Percentiles rank a stretch among this genome's conserved stretches.
Evolutionary conservation across 2,329 filamentous ascomycete genomes (phyloP).

Genomic region (Aureobasidium namibiae): DNA sequence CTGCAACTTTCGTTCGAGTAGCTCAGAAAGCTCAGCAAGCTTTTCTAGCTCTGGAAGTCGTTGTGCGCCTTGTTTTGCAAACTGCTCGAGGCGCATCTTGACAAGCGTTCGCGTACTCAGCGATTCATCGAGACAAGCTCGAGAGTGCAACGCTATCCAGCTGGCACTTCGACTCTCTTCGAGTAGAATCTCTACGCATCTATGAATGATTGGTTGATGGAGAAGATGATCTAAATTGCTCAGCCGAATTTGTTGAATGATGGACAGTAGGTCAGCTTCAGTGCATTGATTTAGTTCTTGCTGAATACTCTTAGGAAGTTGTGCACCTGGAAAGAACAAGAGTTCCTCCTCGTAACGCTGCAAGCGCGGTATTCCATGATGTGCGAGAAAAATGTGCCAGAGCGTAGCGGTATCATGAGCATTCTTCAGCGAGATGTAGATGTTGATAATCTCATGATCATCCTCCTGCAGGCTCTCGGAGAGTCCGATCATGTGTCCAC

Average conservation of each 20-base stretch:
- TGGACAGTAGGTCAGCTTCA: slow-evolving; percentile 14
- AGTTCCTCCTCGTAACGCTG: slow-evolving; percentile 15
- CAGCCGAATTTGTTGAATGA: slow-evolving; percentile 13
- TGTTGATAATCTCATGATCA: background rate
- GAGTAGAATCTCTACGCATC: slow-evolving; percentile 4
- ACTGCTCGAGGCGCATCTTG: slow-evolving; percentile 9
- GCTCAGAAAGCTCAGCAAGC: slow-evolving; percentile 11
- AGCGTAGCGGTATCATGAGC: slow-evolving; percentile 14
- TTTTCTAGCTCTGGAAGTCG: slow-evolving; percentile 13
- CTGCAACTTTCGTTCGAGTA: slow-evolving; percentile 13
- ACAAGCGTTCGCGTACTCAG: slow-evolving; percentile 6
- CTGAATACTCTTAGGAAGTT: slow-evolving; percentile 14
- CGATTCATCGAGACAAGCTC: slow-evolving; percentile 14
- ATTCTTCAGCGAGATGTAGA: slow-evolving; percentile 16
- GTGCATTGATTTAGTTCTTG: slow-evolving; percentile 13
- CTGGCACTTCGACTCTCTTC: slow-evolving; percentile 10
- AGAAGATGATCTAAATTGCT: slow-evolving; percentile 8
- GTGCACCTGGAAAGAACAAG: slow-evolving; percentile 8
- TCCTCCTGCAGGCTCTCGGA: slow-evolving; percentile 4
- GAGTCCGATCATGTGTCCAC: slow-evolving; percentile 15
- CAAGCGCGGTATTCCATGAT: slow-evolving; percentile 13
- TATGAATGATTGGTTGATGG: slow-evolving; percentile 9
- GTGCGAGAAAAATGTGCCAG: slow-evolving; percentile 16
- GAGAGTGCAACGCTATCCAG: slow-evolving; percentile 14
- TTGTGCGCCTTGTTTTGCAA: slow-evolving; percentile 12